Percentiles rank a stretch among this genome's conserved stretches.
Evolutionary conservation across 306 rosid genomes (phyloP).

Genomic region (Morella rubra): DNA sequence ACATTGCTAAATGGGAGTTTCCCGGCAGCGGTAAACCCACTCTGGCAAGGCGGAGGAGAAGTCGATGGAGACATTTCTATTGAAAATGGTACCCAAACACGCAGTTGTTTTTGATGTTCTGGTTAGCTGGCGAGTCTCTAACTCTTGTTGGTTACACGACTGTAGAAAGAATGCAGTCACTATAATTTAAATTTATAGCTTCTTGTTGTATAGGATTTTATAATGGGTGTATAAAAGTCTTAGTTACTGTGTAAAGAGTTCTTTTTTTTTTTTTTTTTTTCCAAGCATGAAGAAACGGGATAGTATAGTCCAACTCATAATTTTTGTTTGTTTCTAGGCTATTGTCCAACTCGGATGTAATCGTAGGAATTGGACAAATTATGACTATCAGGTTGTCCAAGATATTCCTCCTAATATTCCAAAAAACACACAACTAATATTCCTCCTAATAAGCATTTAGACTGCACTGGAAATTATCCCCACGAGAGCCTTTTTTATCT

Average conservation of each 20-base stretch:
- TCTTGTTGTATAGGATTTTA: neutral
- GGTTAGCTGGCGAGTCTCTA: slow-evolving; percentile 8
- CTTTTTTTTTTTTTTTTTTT: neutral
- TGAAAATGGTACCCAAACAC: slow-evolving; percentile 23
- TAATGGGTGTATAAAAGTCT: neutral
- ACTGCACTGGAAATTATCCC: no score
- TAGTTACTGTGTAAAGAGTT: neutral
- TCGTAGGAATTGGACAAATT: neutral
- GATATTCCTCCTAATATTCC: neutral
- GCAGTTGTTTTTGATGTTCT: slow-evolving; percentile 16
- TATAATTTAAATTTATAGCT: neutral
- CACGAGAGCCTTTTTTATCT: no score
- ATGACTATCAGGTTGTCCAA: neutral
- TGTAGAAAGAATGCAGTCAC: neutral
- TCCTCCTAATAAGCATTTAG: no score
- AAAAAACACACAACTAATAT: no score
- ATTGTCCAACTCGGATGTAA: no score
- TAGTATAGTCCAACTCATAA: no score
- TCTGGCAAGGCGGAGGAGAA: slow-evolving; percentile 22
- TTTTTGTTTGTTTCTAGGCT: no score
- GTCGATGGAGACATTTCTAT: slow-evolving; percentile 29
- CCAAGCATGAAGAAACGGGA: neutral
- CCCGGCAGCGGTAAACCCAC: slow-evolving; percentile 35
- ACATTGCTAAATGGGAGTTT: slow-evolving; percentile 55
- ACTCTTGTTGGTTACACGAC: neutral